Conservation (phyloP, 192 early-diverging fungal genomes). For the Linnemannia schmuckeri region DNA sequence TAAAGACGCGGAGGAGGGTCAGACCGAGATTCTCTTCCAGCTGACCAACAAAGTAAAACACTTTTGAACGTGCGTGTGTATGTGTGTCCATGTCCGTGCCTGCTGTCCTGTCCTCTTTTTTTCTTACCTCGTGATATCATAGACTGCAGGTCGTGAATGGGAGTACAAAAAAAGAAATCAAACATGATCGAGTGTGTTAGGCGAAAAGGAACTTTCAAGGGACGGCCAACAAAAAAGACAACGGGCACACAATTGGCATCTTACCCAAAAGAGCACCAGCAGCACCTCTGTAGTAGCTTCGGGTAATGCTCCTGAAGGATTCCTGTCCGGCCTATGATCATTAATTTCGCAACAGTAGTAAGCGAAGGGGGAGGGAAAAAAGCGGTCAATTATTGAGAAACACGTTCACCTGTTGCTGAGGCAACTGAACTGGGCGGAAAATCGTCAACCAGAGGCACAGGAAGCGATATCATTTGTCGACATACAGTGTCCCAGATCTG, state of each 20-base stretch:
- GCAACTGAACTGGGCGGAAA: not conserved
- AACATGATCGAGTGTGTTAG: slow-evolving; percentile 16
- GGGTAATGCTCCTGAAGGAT: slow-evolving; percentile 87
- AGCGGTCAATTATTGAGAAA: not conserved
- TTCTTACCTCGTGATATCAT: slow-evolving; percentile 84
- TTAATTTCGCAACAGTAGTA: slow-evolving; percentile 42
- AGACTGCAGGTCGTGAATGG: slow-evolving; percentile 61
- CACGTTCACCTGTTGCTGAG: not conserved
- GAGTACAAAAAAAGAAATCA: slow-evolving; percentile 17
- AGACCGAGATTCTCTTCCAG: slow-evolving; percentile 11
- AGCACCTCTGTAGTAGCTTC: slow-evolving; percentile 87
- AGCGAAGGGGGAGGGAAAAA: slow-evolving; percentile 47
- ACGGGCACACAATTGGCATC: not conserved
- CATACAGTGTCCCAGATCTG: slow-evolving; percentile 96
- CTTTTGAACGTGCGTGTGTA: not conserved
- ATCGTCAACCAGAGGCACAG: not conserved
- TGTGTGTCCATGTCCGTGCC: slow-evolving; percentile 2
- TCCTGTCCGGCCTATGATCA: slow-evolving; percentile 78
- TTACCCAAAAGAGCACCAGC: slow-evolving; percentile 80
- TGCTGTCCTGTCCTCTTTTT: not conserved
- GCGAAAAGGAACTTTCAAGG: not conserved
- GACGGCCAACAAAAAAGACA: not conserved
- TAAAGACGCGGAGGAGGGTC: not conserved
- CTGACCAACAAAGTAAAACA: slow-evolving; percentile 18
- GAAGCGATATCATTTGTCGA: slow-evolving; percentile 8